These are phyloP conservation scores for Fusarium irregulare DNA, from an alignment of 2,329 filamentous ascomycete species.

Conservation along the genomic window DNA sequence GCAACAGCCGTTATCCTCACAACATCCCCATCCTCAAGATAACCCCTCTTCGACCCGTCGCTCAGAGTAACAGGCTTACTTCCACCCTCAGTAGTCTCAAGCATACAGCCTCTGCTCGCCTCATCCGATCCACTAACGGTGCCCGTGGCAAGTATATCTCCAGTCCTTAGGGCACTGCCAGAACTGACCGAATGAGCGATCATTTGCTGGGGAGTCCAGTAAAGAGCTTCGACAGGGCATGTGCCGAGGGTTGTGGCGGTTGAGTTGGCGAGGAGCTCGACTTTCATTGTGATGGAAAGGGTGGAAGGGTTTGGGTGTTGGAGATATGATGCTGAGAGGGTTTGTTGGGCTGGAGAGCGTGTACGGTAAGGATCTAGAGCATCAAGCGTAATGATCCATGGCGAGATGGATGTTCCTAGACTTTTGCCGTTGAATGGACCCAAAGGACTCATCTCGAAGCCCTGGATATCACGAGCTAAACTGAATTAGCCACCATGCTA, in stretches of 20 bases:
- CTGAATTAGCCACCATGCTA: too few relatives aligned
- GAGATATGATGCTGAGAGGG: constrained; percentile 44
- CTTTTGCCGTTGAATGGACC: constrained; percentile 72
- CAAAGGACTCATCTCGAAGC: constrained; percentile 68
- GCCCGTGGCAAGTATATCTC: constrained; percentile 57
- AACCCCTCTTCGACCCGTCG: constrained; percentile 50
- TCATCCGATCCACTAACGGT: constrained; percentile 54
- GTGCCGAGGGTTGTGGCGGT: constrained; percentile 4
- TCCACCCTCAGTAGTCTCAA: constrained; percentile 55
- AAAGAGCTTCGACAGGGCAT: constrained; percentile 11
- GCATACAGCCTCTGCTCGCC: constrained; percentile 53
- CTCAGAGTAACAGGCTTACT: constrained; percentile 44
- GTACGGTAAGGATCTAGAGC: constrained; percentile 68
- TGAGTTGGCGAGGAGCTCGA: constrained; percentile 43
- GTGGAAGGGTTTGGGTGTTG: constrained; percentile 50
- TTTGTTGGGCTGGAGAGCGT: neutral
- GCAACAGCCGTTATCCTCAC: constrained; percentile 52
- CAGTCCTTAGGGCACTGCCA: constrained; percentile 32
- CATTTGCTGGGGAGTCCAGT: constrained; percentile 28
- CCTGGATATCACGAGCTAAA: constrained; percentile 68
- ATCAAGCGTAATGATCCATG: constrained; percentile 71
- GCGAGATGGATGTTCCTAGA: constrained; percentile 69
- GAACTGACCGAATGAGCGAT: constrained; percentile 31
- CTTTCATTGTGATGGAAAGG: constrained; percentile 50
- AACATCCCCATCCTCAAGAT: constrained; percentile 56